A percentile compares a stretch with the other conserved stretches of the same genome.
These are phyloP conservation scores for Aspergillus jensenii DNA, from an alignment of 2,329 filamentous ascomycete genomes.

Conservation along the genomic window DNA sequence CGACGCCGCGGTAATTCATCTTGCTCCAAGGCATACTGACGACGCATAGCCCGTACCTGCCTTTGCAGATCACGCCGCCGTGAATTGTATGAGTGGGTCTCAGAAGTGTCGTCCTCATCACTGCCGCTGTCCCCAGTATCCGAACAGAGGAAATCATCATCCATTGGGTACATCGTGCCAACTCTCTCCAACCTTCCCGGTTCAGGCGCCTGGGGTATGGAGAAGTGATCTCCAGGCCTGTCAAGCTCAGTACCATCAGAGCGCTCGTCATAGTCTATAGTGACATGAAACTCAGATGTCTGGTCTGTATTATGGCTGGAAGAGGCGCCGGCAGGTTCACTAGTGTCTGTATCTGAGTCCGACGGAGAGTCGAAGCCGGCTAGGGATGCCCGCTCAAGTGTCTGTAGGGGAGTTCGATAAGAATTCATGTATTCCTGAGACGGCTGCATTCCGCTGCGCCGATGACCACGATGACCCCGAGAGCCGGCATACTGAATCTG, in stretches of 20 bases:
- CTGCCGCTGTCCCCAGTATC: constrained; percentile 35
- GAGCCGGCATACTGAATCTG: constrained; percentile 64
- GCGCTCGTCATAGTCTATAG: constrained; percentile 38
- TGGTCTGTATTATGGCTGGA: constrained; percentile 16
- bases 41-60: constrained; percentile 24
- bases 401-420: constrained; percentile 36
- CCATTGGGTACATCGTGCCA: constrained; percentile 18
- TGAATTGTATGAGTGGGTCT: constrained; percentile 23
- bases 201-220: constrained; percentile 22
- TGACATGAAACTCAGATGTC: constrained; percentile 34
- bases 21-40: constrained; percentile 18
- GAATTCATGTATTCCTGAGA: constrained; percentile 43
- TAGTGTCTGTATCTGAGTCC: constrained; percentile 25
- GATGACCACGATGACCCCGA: constrained; percentile 27
- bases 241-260: constrained; percentile 38
- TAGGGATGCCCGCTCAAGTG: constrained; percentile 30
- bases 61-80: constrained; percentile 28
- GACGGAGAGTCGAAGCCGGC: constrained; percentile 23
- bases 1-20: constrained; percentile 22
- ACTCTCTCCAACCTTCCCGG: constrained; percentile 23
- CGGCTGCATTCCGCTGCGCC: constrained; percentile 31
- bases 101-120: constrained; percentile 27
- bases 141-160: constrained; percentile 32
- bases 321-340: constrained; percentile 10
- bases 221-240: constrained; percentile 29